Base-by-base conservation (phyloP, 2,329 filamentous ascomycete genomes). In the Apiospora hydei region DNA sequence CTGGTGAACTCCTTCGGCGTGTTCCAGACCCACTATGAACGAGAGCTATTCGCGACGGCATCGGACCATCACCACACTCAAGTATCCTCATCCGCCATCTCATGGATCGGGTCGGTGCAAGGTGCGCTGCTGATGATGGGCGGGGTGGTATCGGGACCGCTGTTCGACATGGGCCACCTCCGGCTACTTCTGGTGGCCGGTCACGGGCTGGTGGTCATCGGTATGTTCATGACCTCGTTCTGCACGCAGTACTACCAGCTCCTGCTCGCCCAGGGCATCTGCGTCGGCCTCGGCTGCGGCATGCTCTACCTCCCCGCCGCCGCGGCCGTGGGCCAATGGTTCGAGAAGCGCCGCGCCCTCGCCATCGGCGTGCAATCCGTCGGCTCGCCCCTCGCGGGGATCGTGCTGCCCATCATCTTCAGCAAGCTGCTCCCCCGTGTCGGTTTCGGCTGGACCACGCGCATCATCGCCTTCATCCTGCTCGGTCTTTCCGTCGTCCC, bases 11-110 rank as follows among this genome's bases (percentile, higher is more conserved):
- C 83, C 7, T 89, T 86, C 79, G 87, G 87, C 69, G 83, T 85
- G 51, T 89, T 86, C 74, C 86, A 89, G 75, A 85, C 85, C 14
- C 88, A 87, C 74, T 89, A 89, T 79, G 83, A 85, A n/a, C 74
- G 80, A 64, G 77, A 82, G 72, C 80, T 84, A 1, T 83, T 84
- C 30, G 87, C 84, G 49, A 13, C n/a, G 26, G 87, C 84, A 38
- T 38, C 34, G 34, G 34, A 53, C 13, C 11, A n/a, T 5, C 46
- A 18, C 49, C 49, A 53, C 8, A 7, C 11, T 0, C 3, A 7
- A 6, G n/a, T 16, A 16, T 70, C 69, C 16, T 70, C 69, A 3
- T 70, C 69, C 16, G 38, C 51, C 49, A 87, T 89, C 74, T 85
- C 86, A 47, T 88, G 86, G 84, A 87, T 89, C 71, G 86, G 86